These are phyloP conservation scores for Candida silvatica DNA, from an alignment of 805 yeast genomes.

Conservation along the genomic window DNA sequence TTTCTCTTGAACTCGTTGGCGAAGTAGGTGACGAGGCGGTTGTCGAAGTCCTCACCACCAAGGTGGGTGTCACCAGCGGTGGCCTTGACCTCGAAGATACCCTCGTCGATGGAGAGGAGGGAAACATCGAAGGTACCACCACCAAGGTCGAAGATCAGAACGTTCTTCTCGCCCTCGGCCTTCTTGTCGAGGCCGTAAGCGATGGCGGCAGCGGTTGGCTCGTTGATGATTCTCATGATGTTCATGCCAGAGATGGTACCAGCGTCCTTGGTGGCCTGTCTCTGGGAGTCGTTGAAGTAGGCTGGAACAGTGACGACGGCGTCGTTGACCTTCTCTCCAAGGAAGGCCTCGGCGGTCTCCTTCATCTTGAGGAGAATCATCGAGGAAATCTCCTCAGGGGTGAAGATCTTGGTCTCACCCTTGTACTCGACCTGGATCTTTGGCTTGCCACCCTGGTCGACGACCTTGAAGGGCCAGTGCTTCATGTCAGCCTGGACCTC, in stretches of 20 bases:
- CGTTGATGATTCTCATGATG: constrained; percentile 80
- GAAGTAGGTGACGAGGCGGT: constrained; percentile 91
- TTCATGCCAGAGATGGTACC: constrained; percentile 71
- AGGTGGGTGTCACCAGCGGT: constrained; percentile 87
- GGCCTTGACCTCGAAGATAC: constrained; percentile 94
- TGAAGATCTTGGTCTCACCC: constrained; percentile 85
- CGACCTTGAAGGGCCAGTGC: constrained; percentile 88
- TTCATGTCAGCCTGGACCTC: constrained; percentile 74
- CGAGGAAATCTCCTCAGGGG: constrained; percentile 92
- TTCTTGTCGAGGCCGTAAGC: constrained; percentile 88
- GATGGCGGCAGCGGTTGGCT: constrained; percentile 97
- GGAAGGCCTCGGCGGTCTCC: constrained; percentile 51
- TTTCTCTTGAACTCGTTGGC: constrained; percentile 96
- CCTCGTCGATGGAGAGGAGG: constrained; percentile 83
- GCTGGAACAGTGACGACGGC: constrained; percentile 86
- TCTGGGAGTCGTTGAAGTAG: constrained; percentile 72
- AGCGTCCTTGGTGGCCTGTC: constrained; percentile 78
- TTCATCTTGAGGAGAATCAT: constrained; percentile 72
- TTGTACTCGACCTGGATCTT: constrained; percentile 84
- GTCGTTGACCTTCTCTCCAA: constrained; percentile 44
- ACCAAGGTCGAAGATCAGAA: constrained; percentile 89
- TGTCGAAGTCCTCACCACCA: constrained; percentile 99
- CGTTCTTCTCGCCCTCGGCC: constrained; percentile 69
- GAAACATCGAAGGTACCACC: constrained; percentile 99
- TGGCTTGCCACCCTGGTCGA: constrained; percentile 82